Evolutionary conservation across 768 basidiomycete genomes (phyloP), one percentile per base, ranked within the genome.

Genomic region (Lactarius sanguifluus): DNA sequence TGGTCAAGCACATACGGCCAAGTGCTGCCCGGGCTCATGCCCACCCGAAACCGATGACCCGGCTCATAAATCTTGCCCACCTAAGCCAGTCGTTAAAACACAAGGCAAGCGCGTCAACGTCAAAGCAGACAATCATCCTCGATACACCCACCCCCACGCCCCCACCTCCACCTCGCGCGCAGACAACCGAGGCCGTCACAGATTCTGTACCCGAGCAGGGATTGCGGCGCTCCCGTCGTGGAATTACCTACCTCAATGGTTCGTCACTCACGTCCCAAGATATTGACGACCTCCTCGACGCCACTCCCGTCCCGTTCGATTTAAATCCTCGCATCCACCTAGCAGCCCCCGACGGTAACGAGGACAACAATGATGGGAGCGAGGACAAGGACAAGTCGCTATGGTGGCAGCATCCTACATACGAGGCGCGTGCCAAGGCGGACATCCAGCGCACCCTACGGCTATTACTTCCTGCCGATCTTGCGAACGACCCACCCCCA

Each of bases 341-440:
- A 8, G 1, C 57, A 3, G 13, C 23, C 16, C 15, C 1, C 32
- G 50, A 41, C 18, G 50, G 6, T n/a, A 40, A 12, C 32, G 23
- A 55, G 7, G 28, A 8, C 57, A 20, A 16, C 1, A n/a, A 5
- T 8, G 20, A 13, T 5, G 20, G 8, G 12, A 36, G 10, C 10
- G 58, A 59, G 15, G 58, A 30, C 18, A 64, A 32, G 5, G 36
- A 30, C 23, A 64, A 32, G 5, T 38, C 50, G 15, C 52, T 63
- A 34, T 67, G 66, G 66, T 67, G 66, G 66, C 32, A 55, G 2
- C 50, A 60, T 28, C 66, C 66, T 10, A 47, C 41, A 28, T 64
- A 64, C 57, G 62, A 67, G 28, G 66, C 58, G 18, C 62, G 62
- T 5, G 66, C 52, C 52, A 67, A 67, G 66, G 66, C 62, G 20